Base-by-base conservation (phyloP, 164 flowering plant genomes). In the Saururus chinensis region DNA sequence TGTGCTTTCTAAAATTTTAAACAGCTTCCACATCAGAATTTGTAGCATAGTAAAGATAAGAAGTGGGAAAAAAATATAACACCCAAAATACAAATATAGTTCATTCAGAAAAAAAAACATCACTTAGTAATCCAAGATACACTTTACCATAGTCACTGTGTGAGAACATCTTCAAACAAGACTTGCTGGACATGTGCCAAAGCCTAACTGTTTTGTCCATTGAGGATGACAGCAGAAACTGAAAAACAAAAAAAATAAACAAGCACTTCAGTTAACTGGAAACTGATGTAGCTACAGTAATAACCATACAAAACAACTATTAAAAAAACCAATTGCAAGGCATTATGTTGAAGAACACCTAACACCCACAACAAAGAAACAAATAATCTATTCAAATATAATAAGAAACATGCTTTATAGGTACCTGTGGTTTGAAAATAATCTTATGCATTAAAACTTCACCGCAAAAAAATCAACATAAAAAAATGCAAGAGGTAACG, bases 141-240 rank as follows among this genome's bases (percentile, higher is more conserved):
- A 51, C 26, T 55, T n/a, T 71, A 95, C 99, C 99, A 80, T 84
- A 95, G 70, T 95, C 97, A 75, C 84, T 84, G 79, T 95, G 99
- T 12, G 96, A 82, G 76, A 95, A 95, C 8, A 80, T 67, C 79
- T 87, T 91, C 81, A 95, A 77, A 74, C 99, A 95, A 61, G 84
- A 65, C 62, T 83, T 74, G 86, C 84, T 86, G 53, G 84, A 75
- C 80, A 91, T 73, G 76, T 95, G 76, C 99, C 99, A 95, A 26
- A 95, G 74, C 62, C 99, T 81, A 54, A 95, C 99, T 30, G 99
- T 95, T 81, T 95, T 95, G 80, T 95, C 99, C 99, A 95, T 95
- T 53, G 99, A 95, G 48, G 99, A 91, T 63, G 99, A 95, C 45
- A 95, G 91, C 85, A 95, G 70, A 61, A 79, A 79, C 97, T 93